Evolutionary conservation across 177 flowering plant genomes (phyloP).

Genomic region (Vitis hybrid): DNA sequence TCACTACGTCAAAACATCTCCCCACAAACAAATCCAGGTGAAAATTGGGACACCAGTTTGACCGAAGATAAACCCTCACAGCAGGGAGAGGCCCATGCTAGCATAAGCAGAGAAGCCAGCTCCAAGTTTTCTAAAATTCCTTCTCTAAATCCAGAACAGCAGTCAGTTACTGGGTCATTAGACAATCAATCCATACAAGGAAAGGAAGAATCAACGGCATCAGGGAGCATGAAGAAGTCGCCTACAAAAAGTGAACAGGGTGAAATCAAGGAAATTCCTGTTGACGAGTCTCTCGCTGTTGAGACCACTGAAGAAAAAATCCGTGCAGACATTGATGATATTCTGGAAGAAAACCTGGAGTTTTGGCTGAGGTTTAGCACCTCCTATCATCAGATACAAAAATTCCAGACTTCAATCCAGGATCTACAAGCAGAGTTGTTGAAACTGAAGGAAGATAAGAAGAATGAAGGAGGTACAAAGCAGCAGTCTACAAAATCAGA

Average conservation of each 20-base stretch:
- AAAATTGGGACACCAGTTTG: conserved; percentile 1
- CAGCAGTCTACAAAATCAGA: conserved; percentile 37
- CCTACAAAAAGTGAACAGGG: conserved; percentile 5
- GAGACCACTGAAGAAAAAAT: conserved; percentile 56
- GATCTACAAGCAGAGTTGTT: conserved; percentile 54
- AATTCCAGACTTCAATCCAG: conserved; percentile 56
- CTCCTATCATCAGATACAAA: conserved; percentile 71
- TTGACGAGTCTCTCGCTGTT: conserved; percentile 14
- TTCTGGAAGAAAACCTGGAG: conserved; percentile 78
- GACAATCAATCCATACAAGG: conserved; percentile 8
- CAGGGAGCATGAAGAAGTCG: background rate
- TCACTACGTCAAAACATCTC: conserved; percentile 36
- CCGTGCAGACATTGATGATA: conserved; percentile 62
- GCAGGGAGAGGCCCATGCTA: conserved; percentile 14
- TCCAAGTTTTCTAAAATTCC: conserved; percentile 13
- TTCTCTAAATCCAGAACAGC: conserved; percentile 11
- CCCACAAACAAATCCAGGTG: conserved; percentile 23
- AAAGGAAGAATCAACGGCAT: conserved; percentile 3
- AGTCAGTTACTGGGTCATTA: background rate
- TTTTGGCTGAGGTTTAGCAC: conserved; percentile 93
- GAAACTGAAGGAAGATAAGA: conserved; percentile 33
- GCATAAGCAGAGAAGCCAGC: conserved; percentile 11
- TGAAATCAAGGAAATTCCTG: conserved; percentile 17
- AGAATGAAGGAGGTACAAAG: conserved; percentile 30
- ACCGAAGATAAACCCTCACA: conserved; percentile 12